Conservation (phyloP, 768 basidiomycete genomes). For the Naganishia kalamii region DNA sequence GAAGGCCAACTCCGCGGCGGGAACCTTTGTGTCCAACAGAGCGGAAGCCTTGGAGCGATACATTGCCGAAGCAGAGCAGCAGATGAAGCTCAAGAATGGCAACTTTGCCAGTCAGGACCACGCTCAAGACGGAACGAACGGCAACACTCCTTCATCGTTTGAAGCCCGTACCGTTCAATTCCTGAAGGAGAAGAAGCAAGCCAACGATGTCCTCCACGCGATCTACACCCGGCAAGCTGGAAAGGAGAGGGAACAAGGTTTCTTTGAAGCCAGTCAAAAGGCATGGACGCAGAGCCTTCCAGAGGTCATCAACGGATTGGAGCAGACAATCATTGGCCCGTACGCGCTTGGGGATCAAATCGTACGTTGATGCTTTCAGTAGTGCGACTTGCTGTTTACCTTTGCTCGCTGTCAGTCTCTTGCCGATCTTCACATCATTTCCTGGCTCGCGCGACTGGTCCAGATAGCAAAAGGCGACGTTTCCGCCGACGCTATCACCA, state of each 20-base stretch:
- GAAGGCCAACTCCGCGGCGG: conserved; percentile 49
- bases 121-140: neutral
- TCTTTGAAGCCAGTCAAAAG: conserved; percentile 42
- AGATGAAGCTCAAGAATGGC: neutral
- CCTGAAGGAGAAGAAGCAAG: conserved; percentile 40
- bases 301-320: conserved; percentile 40
- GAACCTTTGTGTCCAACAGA: conserved; percentile 51
- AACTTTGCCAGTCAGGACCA: neutral
- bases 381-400: neutral
- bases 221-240: conserved; percentile 39
- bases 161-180: conserved; percentile 41
- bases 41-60: conserved; percentile 53
- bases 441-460: conserved; percentile 64
- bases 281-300: conserved; percentile 44
- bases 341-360: conserved; percentile 63
- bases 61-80: conserved; percentile 53
- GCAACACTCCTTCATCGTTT: conserved; percentile 21
- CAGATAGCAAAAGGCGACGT: conserved; percentile 55
- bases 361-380: conserved; percentile 29
- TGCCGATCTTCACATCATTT: conserved; percentile 71
- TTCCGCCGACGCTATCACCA: conserved; percentile 32
- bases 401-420: conserved; percentile 50
- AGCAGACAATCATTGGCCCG: conserved; percentile 39
- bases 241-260: conserved; percentile 35
- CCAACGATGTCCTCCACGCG: conserved; percentile 39